Base-by-base conservation (phyloP, 495 filamentous ascomycete genomes). In the Penicillium arizonense region DNA sequence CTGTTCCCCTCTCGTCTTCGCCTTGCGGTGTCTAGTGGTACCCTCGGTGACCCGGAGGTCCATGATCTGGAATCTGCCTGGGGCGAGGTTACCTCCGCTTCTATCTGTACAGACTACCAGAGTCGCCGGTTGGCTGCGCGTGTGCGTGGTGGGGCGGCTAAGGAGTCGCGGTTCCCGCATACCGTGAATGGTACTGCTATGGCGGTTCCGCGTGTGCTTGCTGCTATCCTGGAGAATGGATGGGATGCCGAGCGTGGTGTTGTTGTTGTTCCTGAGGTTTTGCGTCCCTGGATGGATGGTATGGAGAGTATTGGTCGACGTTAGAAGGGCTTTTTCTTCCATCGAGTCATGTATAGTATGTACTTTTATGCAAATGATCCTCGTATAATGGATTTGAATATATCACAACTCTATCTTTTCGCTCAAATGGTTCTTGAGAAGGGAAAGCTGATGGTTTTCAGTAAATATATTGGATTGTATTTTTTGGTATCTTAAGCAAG, bases 81-180 rank as follows among this genome's bases (percentile, higher is more conserved):
- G 88, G 94, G 94, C 28, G 94, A 98, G 68, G 89, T 98, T 10
- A 96, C 92, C 0, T 90, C 85, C 46, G 84, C 90, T 11, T 93
- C 89, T 47, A 87, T 92, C 51, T 98, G 94, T 68, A 94, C 90
- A 4, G 95, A 97, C 65, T 97, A 97, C 70, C 94, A 98, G 77
- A 86, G 81, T 18, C 78, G 94, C 8, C 79, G 94, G 16, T 73
- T 98, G 34, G 87, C 80, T 23, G 96, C 94, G 10, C 78, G 85
- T 14, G 69, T 89, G 13, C 77, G 78, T 35, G 62, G 78, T 26
- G 76, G 64, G 53, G 57, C 46, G 10, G 52, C 44, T 2, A 74
- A 71, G 42, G 79, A 75, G 12, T 66, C 76, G 6, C 68, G 74
- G 7, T 92, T 87, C 58, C 87, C 89, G 37, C 89, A 85, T 68